These are phyloP conservation scores for Neurospora cerealis DNA, from an alignment of 495 filamentous ascomycete species.

Conservation along the genomic window DNA sequence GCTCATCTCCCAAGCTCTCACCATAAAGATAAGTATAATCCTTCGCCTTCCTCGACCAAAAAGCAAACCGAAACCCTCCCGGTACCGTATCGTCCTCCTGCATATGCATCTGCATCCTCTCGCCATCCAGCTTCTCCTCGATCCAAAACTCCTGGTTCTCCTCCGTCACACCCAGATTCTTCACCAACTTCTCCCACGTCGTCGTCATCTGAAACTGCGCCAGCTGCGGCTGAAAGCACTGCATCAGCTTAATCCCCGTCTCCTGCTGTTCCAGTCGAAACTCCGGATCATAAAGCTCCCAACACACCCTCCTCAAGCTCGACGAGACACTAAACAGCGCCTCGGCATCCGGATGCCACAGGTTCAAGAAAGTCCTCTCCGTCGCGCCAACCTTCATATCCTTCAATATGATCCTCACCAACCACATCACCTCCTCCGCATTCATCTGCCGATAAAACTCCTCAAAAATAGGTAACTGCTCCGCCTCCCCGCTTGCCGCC, in stretches of 20 bases:
- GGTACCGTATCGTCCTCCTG: conserved; percentile 52
- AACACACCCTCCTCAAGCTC: conserved; percentile 83
- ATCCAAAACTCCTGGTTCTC: conserved; percentile 82
- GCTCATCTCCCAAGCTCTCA: conserved; percentile 60
- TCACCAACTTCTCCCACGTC: conserved; percentile 72
- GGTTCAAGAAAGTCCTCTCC: conserved; percentile 80
- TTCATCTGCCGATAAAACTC: conserved; percentile 88
- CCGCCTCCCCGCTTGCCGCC: conserved; percentile 62
- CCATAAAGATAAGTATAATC: conserved; percentile 96
- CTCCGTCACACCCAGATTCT: conserved; percentile 56
- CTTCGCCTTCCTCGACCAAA: conserved; percentile 95
- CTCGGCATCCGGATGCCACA: conserved; percentile 93
- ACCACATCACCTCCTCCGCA: conserved; percentile 85
- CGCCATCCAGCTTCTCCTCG: conserved; percentile 95
- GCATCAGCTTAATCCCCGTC: conserved; percentile 72
- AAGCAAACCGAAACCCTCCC: conserved; percentile 67
- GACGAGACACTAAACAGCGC: conserved; percentile 86
- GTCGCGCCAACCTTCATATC: conserved; percentile 98
- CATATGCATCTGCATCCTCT: conserved; percentile 97
- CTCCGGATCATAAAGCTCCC: conserved; percentile 78
- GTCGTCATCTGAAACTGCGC: conserved; percentile 86
- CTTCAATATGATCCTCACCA: conserved; percentile 86
- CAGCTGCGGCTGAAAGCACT: conserved; percentile 94
- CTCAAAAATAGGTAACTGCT: conserved; percentile 69
- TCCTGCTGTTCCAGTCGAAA: conserved; percentile 67